These are phyloP conservation scores for Sordariomycetes sp. DNA, from an alignment of 2,329 filamentous ascomycete species.

Conservation along the genomic window DNA sequence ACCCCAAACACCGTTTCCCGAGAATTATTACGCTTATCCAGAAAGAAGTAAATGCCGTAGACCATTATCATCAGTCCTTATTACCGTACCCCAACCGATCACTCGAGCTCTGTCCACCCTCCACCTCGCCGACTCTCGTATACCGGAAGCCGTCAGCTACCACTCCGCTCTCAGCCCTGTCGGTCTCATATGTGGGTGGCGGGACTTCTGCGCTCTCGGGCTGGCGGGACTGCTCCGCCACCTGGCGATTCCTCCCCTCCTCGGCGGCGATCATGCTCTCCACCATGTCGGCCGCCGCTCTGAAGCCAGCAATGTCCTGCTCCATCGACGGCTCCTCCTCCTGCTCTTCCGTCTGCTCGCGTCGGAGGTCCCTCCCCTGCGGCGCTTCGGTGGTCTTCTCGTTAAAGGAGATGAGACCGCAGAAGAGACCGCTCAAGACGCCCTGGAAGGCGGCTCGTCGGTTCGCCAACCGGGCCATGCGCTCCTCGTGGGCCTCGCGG, in stretches of 20 bases:
- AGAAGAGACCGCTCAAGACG: constrained; percentile 20
- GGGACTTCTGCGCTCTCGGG: constrained; percentile 17
- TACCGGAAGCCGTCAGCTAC: constrained; percentile 28
- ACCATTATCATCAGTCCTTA: background rate
- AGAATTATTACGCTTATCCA: too few species aligned
- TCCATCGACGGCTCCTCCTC: constrained; percentile 28
- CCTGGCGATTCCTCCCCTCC: constrained; percentile 18
- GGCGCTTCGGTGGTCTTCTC: constrained; percentile 13
- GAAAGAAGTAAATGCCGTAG: constrained; percentile 3
- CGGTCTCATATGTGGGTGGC: constrained; percentile 32
- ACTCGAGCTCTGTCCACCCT: constrained; percentile 1
- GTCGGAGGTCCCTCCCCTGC: constrained; percentile 2
- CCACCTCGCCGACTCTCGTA: too few species aligned
- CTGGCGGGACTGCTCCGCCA: constrained; percentile 9
- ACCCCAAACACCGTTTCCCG: too few species aligned
- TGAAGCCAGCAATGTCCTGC: constrained; percentile 38
- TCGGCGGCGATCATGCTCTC: constrained; percentile 35
- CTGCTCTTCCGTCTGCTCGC: constrained; percentile 11
- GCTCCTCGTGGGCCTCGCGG: constrained; percentile 14
- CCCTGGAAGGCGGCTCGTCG: constrained; percentile 13
- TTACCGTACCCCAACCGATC: constrained; percentile 9
- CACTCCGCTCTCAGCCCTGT: constrained; percentile 20
- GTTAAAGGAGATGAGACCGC: constrained; percentile 15
- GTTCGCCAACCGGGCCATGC: constrained; percentile 14
- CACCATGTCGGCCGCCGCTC: constrained; percentile 34